Base-by-base conservation (phyloP, 148 eudicot species). In the Chenopodium formosanum region DNA sequence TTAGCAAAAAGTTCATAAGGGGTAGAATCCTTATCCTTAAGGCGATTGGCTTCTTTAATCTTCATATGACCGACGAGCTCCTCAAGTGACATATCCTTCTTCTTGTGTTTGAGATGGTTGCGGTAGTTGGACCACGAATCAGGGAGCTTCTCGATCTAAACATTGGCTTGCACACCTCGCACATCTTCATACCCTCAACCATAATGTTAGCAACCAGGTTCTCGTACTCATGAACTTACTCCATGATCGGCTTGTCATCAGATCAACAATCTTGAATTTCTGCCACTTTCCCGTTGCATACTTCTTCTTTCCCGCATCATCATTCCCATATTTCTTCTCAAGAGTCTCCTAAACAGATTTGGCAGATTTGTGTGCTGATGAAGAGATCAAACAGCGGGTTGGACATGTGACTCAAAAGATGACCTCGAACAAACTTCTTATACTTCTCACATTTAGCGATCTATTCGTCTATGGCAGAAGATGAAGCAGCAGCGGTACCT, bases 221-320 rank as follows among this genome's bases (percentile, higher is more conserved):
- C 16, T 76, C 23, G 7, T 56, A 53, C 40, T 14, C 67, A 75
- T 58, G 48, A 2, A 56, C 78, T 53, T 75, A 48, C 1, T 53
- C 67, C 78, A 58, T 56, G 12, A 75, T 75, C 16, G 67, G 67
- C 13, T 58, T 75, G 2, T 58, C 65, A 75, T 75, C 37, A 34
- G 17, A 75, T 75, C 37, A 34, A 29, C 25, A 8, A 75, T 75
- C 47, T 75, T 1, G 40, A 75, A 56, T 10, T 62, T 4, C 1
- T 32, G 22, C 67, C 78, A 75, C 20, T 31, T 56, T 31, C 25
- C 46, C 16, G 4, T 62, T 0, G 34, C 64, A 53, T 75, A 75
- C n/a, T 75, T 52, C 78, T 76, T 58, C 37, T 76, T 76, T 2
- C 78, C 78, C 0, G 19, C 78, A 76, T 76, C 79, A 37, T 76